phyloP scores from a whole-genome alignment of 441 rosid genomes.

The Jatropha podagrica region DNA sequence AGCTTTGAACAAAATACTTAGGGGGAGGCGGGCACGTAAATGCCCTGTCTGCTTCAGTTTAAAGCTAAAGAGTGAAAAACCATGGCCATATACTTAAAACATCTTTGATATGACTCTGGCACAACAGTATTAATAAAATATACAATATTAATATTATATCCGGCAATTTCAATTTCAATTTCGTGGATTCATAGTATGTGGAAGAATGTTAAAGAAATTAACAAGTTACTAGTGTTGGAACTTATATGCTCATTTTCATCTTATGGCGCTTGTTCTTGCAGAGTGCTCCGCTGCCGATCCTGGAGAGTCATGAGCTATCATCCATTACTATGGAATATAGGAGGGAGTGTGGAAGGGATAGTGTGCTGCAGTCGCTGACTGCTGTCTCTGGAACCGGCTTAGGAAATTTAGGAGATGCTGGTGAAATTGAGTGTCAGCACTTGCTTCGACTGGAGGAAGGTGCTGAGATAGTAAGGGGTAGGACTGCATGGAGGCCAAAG shows the following conservation, averaged over 20 bases:
- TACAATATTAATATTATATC: neutral
- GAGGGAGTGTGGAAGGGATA: constrained; percentile 97
- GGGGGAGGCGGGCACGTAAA: neutral
- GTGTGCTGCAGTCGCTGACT: constrained; percentile 86
- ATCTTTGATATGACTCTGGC: neutral
- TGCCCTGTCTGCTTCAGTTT: neutral
- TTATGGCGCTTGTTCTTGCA: constrained; percentile 30
- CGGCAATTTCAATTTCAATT: neutral
- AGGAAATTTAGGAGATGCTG: constrained; percentile 40
- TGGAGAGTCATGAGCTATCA: constrained; percentile 81
- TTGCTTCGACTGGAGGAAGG: constrained; percentile 82
- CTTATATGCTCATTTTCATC: neutral
- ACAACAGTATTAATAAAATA: neutral
- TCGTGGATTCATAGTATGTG: neutral
- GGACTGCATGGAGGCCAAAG: constrained; percentile 93
- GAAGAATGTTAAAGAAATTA: neutral
- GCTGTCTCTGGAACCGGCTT: constrained; percentile 49
- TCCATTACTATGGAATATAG: constrained; percentile 89
- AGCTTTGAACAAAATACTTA: neutral
- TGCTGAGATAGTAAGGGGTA: constrained; percentile 85
- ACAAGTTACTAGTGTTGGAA: neutral
- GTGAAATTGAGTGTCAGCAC: constrained; percentile 81
- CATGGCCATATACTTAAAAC: neutral
- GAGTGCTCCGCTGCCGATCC: constrained; percentile 84
- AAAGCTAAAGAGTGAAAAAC: neutral